phyloP scores from a whole-genome alignment of 495 filamentous ascomycete genomes.

The Talaromyces trachyspermus region DNA sequence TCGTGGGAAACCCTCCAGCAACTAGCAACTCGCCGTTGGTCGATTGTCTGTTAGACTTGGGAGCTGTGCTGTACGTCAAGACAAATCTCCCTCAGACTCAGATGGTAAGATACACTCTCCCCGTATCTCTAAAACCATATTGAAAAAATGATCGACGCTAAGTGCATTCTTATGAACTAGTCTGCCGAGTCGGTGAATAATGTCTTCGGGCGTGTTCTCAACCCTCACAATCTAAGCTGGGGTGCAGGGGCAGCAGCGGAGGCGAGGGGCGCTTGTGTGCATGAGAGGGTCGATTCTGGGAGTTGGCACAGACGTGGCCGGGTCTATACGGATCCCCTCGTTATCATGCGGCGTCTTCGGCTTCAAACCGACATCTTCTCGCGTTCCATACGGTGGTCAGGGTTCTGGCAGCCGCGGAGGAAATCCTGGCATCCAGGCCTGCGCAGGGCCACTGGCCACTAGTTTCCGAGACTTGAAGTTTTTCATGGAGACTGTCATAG shows the following conservation, averaged over 20 bases:
- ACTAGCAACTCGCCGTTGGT: constrained; percentile 6
- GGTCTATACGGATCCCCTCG: constrained; percentile 59
- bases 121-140: neutral
- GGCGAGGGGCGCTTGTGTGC: constrained; percentile 61
- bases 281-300: constrained; percentile 53
- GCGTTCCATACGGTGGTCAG: constrained; percentile 48
- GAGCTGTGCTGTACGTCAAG: constrained; percentile 54
- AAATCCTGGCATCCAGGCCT: constrained; percentile 10
- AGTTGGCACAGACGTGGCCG: constrained; percentile 63
- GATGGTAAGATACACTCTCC: constrained; percentile 23
- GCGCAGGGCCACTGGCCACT: constrained; percentile 48
- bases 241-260: constrained; percentile 55
- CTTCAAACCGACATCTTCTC: constrained; percentile 50
- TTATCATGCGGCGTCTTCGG: constrained; percentile 60
- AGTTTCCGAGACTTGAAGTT: constrained; percentile 48
- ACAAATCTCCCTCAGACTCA: constrained; percentile 52
- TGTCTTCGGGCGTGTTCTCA: constrained; percentile 44
- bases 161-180: constrained; percentile 12
- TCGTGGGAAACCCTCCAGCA: neutral
- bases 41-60: constrained; percentile 21
- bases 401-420: constrained; percentile 24
- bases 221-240: constrained; percentile 51
- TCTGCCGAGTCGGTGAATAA: constrained; percentile 47
- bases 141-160: neutral
- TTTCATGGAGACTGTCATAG: constrained; percentile 48